phyloP scores from a whole-genome alignment of 2,329 filamentous ascomycete genomes.

The Penicillium vulpinum region DNA sequence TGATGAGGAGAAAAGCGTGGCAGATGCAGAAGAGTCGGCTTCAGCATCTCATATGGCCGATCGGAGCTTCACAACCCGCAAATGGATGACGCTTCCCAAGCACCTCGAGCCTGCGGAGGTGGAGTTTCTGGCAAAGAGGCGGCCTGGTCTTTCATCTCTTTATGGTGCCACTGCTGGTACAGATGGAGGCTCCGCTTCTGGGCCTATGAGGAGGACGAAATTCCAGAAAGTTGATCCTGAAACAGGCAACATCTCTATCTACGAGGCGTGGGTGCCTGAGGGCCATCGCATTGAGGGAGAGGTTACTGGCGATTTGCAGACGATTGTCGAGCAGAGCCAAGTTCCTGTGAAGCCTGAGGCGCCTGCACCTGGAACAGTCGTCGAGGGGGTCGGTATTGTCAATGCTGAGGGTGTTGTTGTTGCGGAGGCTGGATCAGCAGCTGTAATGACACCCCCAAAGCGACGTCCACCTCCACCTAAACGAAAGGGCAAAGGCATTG shows the following conservation, averaged over 20 bases:
- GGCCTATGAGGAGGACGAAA: conserved; percentile 72
- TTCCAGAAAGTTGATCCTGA: conserved; percentile 75
- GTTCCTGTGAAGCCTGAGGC: conserved; percentile 36
- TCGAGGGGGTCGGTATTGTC: conserved; percentile 61
- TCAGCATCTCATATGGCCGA: conserved; percentile 34
- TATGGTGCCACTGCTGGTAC: conserved; percentile 40
- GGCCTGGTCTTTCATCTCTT: conserved; percentile 58
- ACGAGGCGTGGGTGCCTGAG: conserved; percentile 78
- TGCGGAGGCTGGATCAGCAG: conserved; percentile 48
- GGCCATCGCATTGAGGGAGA: conserved; percentile 81
- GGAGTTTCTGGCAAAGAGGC: conserved; percentile 63
- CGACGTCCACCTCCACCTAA: conserved; percentile 74
- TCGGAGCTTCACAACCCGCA: conserved; percentile 57
- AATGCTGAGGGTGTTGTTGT: conserved; percentile 63
- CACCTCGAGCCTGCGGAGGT: conserved; percentile 60
- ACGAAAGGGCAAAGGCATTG: conserved; percentile 77
- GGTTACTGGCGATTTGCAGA: conserved; percentile 61
- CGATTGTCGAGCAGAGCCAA: conserved; percentile 45
- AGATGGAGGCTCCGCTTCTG: conserved; percentile 39
- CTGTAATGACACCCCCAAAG: conserved; percentile 51
- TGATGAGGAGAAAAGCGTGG: conserved; percentile 38
- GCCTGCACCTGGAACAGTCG: conserved; percentile 59
- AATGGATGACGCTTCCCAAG: conserved; percentile 59
- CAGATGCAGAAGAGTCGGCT: conserved; percentile 37
- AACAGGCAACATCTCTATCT: conserved; percentile 75